Percentiles rank a stretch among this genome's conserved stretches.
Evolutionary conservation across 345 rosid species (phyloP).

Genomic region (Carallia pectinifolia): DNA sequence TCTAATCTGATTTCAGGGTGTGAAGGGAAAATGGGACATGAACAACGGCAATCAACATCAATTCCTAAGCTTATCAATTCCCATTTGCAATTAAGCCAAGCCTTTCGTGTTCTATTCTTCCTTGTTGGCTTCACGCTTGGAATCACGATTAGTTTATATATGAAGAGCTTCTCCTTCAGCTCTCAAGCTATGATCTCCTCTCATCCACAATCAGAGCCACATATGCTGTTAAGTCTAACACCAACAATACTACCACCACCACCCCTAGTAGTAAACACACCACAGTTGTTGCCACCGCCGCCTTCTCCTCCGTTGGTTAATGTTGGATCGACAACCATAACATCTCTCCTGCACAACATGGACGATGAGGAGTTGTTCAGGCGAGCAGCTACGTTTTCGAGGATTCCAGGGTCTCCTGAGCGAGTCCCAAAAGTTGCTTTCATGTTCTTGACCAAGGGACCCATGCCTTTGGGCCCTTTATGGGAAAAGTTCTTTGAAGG

Average conservation of each 20-base stretch:
- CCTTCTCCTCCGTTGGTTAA: not conserved
- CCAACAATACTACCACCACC: not conserved
- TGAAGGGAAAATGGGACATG: constrained; percentile 17
- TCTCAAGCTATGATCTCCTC: not conserved
- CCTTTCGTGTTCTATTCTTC: constrained; percentile 21
- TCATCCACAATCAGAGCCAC: not conserved
- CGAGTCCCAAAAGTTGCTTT: constrained; percentile 21
- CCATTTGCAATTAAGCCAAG: not conserved
- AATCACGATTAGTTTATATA: constrained; percentile 5
- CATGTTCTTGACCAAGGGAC: constrained; percentile 27
- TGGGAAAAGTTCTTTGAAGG: constrained; percentile 26
- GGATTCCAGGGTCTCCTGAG: not conserved
- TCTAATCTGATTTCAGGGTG: not conserved
- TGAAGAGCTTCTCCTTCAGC: constrained; percentile 14
- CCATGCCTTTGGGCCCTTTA: constrained; percentile 22
- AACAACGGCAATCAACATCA: constrained; percentile 5
- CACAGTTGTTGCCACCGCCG: not conserved
- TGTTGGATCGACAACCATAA: not conserved
- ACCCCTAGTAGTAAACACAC: not conserved
- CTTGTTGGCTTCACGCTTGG: constrained; percentile 33
- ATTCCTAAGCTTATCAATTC: constrained; percentile 6
- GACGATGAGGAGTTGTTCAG: constrained; percentile 30
- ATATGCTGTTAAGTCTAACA: no score
- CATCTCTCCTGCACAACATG: constrained; percentile 12
- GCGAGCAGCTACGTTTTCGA: constrained; percentile 26